These are phyloP conservation scores for Diaporthe sp. DNA, from an alignment of 2,329 filamentous ascomycete species.

Conservation along the genomic window DNA sequence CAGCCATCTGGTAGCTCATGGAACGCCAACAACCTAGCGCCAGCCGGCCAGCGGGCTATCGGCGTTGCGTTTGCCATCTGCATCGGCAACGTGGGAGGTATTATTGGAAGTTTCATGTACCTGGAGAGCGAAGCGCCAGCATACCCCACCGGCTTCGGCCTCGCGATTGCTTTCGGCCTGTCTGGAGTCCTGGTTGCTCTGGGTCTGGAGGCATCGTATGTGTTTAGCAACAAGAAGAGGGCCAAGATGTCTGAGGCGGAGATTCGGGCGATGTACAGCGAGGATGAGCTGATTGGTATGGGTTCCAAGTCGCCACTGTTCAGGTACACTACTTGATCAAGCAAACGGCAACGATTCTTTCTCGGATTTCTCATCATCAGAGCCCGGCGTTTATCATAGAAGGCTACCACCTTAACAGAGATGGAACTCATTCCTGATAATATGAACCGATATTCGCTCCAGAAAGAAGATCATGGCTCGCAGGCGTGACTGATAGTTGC, in stretches of 20 bases:
- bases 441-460: neutral
- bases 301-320: slow-evolving; percentile 58
- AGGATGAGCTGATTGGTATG: slow-evolving; percentile 55
- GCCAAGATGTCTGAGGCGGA: slow-evolving; percentile 44
- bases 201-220: slow-evolving; percentile 49
- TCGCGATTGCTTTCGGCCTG: slow-evolving; percentile 50
- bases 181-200: slow-evolving; percentile 47
- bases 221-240: slow-evolving; percentile 47
- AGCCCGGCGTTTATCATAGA: neutral
- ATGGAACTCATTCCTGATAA: neutral
- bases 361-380: neutral
- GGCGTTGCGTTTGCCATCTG: slow-evolving; percentile 56
- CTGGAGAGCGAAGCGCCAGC: slow-evolving; percentile 47
- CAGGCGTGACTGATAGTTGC: neutral
- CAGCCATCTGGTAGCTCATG: slow-evolving; percentile 75
- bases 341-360: neutral
- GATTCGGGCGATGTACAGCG: slow-evolving; percentile 51
- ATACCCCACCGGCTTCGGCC: slow-evolving; percentile 53
- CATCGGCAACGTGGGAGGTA: slow-evolving; percentile 55
- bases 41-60: slow-evolving; percentile 52
- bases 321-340: slow-evolving; percentile 48
- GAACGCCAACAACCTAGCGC: slow-evolving; percentile 76
- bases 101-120: slow-evolving; percentile 52
- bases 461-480: neutral
- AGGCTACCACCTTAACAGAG: neutral